phyloP scores from a whole-genome alignment of 2,329 filamentous ascomycete genomes.

The Aspergillus sp. region DNA sequence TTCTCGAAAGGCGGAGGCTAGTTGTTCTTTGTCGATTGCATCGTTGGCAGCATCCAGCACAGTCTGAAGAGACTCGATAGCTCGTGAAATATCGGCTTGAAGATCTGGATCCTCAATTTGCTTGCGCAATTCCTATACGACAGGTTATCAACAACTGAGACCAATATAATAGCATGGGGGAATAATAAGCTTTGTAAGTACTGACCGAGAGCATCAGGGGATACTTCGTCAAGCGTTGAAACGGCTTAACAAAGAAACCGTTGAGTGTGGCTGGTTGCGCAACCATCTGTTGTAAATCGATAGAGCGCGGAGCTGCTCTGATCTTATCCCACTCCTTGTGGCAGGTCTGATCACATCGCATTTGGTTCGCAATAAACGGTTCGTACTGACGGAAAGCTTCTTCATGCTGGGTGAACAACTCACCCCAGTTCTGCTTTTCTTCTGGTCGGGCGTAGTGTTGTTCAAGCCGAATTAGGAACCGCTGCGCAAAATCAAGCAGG shows the following conservation, averaged over 20 bases:
- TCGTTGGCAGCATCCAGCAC: conserved; percentile 85
- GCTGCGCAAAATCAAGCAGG: conserved; percentile 90
- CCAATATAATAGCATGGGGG: background rate
- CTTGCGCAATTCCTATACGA: conserved; percentile 72
- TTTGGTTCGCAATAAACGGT: conserved; percentile 95
- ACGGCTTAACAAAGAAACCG: conserved; percentile 92
- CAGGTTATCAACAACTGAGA: background rate
- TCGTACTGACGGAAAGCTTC: conserved; percentile 91
- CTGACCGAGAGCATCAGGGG: conserved; percentile 80
- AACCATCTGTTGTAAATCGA: conserved; percentile 70
- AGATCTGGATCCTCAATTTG: conserved; percentile 72
- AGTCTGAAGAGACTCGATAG: conserved; percentile 78
- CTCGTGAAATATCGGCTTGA: conserved; percentile 69
- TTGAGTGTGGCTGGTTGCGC: conserved; percentile 84
- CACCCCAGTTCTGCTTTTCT: conserved; percentile 85
- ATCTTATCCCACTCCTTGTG: conserved; percentile 87
- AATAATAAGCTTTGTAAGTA: background rate
- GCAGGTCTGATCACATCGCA: conserved; percentile 82
- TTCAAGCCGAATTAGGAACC: conserved; percentile 93
- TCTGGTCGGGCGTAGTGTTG: conserved; percentile 84
- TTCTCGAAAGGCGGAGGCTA: conserved; percentile 80
- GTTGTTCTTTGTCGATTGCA: conserved; percentile 82
- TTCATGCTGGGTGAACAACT: conserved; percentile 81
- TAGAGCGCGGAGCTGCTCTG: conserved; percentile 63
- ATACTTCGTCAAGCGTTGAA: conserved; percentile 94